phyloP scores from a whole-genome alignment of 1,139 yeast genomes.

The Blastobotrys apis region DNA sequence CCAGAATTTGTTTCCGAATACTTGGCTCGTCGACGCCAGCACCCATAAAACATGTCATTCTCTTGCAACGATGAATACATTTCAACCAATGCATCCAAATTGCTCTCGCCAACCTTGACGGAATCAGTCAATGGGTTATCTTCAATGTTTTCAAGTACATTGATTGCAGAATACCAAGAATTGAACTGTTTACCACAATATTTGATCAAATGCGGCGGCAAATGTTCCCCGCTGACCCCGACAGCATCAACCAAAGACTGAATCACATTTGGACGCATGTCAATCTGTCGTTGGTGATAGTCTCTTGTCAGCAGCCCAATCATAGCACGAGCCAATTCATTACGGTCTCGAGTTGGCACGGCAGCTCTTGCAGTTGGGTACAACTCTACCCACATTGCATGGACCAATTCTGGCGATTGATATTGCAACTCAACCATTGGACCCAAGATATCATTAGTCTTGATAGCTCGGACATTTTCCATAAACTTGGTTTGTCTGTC shows the following conservation, averaged over 20 bases:
- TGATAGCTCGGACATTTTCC: slow-evolving; percentile 41
- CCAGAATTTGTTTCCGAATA: slow-evolving; percentile 92
- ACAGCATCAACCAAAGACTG: slow-evolving; percentile 81
- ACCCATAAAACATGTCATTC: slow-evolving; percentile 94
- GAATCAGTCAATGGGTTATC: slow-evolving; percentile 62
- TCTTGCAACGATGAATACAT: slow-evolving; percentile 85
- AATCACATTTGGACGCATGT: slow-evolving; percentile 80
- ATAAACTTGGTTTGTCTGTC: slow-evolving; percentile 52
- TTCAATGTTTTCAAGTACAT: slow-evolving; percentile 73
- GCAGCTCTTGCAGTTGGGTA: slow-evolving; percentile 78
- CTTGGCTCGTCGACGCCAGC: slow-evolving; percentile 95
- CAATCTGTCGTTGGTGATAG: slow-evolving; percentile 85
- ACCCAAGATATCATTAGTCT: slow-evolving; percentile 55
- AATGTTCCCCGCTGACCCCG: slow-evolving; percentile 56
- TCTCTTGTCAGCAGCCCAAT: slow-evolving; percentile 82
- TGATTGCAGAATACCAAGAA: slow-evolving; percentile 89
- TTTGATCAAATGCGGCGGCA: slow-evolving; percentile 93
- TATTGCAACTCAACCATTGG: slow-evolving; percentile 82
- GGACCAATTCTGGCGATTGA: slow-evolving; percentile 74
- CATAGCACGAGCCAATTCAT: slow-evolving; percentile 76
- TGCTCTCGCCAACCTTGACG: slow-evolving; percentile 74
- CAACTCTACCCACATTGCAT: slow-evolving; percentile 76
- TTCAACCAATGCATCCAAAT: slow-evolving; percentile 87
- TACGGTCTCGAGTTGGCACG: slow-evolving; percentile 72
- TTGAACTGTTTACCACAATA: slow-evolving; percentile 82